Conservation (phyloP, 192 early-diverging fungal genomes). For the Gryganskiella cystojenkinii region DNA sequence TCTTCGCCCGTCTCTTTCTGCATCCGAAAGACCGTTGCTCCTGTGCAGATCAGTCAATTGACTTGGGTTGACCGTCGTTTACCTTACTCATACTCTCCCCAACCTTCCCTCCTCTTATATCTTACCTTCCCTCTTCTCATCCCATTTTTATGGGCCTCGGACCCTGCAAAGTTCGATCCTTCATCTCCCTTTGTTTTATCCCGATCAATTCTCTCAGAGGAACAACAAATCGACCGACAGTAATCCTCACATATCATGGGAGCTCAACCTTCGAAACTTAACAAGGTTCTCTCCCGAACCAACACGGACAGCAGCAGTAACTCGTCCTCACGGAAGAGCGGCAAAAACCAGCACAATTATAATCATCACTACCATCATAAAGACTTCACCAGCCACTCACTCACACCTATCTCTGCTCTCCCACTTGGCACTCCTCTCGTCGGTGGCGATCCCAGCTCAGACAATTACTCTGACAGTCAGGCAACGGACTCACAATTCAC, state of each 20-base stretch:
- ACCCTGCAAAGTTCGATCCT: too few relatives aligned
- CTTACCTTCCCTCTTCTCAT: neutral
- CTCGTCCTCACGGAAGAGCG: conserved; percentile 2
- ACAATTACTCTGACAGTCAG: neutral
- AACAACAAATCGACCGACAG: neutral
- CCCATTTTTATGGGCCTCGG: too few relatives aligned
- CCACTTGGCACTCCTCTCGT: conserved; percentile 2
- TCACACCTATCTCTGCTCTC: conserved; percentile 5
- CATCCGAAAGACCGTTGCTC: neutral
- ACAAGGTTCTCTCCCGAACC: conserved; percentile 18
- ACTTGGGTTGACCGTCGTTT: too few relatives aligned
- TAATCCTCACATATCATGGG: too few relatives aligned
- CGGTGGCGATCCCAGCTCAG: neutral
- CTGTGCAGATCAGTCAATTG: too few relatives aligned
- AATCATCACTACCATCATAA: neutral
- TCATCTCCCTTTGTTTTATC: neutral
- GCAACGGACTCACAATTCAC: conserved; percentile 18
- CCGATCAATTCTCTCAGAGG: neutral
- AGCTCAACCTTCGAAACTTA: conserved; percentile 21
- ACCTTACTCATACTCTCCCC: neutral
- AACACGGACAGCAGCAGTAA: conserved; percentile 7
- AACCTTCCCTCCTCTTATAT: neutral
- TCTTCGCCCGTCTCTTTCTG: neutral
- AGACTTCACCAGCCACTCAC: neutral
- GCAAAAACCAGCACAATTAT: neutral